Evolutionary conservation across 495 filamentous ascomycete genomes (phyloP), one percentile per base, ranked within the genome.

Genomic region (Saxispiralis lemnorum): DNA sequence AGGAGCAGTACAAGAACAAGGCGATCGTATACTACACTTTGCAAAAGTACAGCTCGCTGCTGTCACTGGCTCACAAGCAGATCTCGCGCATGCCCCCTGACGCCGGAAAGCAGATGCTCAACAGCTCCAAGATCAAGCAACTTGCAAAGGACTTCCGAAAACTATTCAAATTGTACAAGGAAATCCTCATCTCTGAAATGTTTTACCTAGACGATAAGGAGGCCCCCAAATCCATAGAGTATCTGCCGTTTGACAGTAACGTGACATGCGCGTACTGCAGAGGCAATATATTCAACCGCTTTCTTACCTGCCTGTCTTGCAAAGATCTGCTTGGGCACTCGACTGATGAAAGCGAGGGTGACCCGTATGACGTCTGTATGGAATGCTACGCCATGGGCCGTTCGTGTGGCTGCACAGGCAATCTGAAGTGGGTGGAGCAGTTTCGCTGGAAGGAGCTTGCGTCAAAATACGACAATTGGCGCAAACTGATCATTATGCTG

Each of bases 1-100:
- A 97, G 48, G 89, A 97, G 53, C 84, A 94, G 57, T 97, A 97
- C 66, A 97, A 96, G 58, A 93, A 88, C 64, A 94, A 94, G 55
- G 81, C 87, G 14, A 95, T 96, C 46, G 70, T 95, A 20, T 93
- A 79, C 55, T 89, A 75, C 57, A 79, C 84, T 0, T 66, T 95
- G 9, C 63, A 76, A 1, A 81, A 81, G 43, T 95, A 94, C 48
- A 79, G 76, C 30, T 60, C 62, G 2, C 62, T 82, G 35, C 68
- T 95, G 15, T 54, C 63, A 21, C 61, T 68, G 6, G 57, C 71
- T 24, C 69, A 71, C 46, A 59, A 63, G 33, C 66, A 56, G 6
- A 54, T 53, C 18, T 34, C 55, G 13, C 51, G 51, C 0, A 53
- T 57, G 28, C 55, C 72, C n/a, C 30, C 28, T 4, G 44, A 51